Base-by-base conservation (phyloP, 345 rosid species). In the Gossypium anomalum region DNA sequence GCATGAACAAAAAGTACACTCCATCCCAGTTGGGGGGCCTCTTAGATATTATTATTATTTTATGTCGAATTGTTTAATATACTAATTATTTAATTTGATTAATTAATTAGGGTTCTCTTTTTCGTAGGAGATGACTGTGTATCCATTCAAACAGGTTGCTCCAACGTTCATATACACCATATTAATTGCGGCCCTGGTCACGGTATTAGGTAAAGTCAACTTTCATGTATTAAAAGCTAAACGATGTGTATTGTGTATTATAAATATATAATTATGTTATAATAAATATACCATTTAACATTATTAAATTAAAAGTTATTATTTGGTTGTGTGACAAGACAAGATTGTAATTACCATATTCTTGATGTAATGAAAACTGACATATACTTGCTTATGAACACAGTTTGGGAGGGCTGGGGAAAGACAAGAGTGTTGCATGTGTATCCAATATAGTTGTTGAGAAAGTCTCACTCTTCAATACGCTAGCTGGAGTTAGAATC, bases 161-260 rank as follows among this genome's bases (percentile, higher is more conserved):
- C 93, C 27, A 86, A 90, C 67, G 78, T 92, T 44, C 90, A 92
- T 75, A 75, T 94, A 47, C 97, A 90, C 78, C 92, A 90, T 47
- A 85, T 88, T 47, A 86, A 77, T 76, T 92, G 97, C 56, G 94
- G 98, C 74, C 97, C 98, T 49, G 97, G 97, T n/a, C 98, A 92
- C 79, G 98, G 98, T 0, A 89, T 92, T 45, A 93, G 98, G 97
- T 92, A 79, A 73, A 51, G 9, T 68, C 20, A 68, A 23, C 25
- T 23, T 68, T 34, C 7, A 34, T 34, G 41, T 34, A 34, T 34
- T 34, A 34, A 34, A 34, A 34, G 38, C 6, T 34, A 34, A 34
- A 34, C 38, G 1, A 34, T 4, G 1, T 34, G 38, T 4, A 34
- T 4, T 34, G 38, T 34, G 38, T 4, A 34, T 4, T 34, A 34